A percentile compares a stretch with the other conserved stretches of the same genome.
These are phyloP conservation scores for Xylariales sp. DNA, from an alignment of 2,329 filamentous ascomycete species.

Conservation along the genomic window DNA sequence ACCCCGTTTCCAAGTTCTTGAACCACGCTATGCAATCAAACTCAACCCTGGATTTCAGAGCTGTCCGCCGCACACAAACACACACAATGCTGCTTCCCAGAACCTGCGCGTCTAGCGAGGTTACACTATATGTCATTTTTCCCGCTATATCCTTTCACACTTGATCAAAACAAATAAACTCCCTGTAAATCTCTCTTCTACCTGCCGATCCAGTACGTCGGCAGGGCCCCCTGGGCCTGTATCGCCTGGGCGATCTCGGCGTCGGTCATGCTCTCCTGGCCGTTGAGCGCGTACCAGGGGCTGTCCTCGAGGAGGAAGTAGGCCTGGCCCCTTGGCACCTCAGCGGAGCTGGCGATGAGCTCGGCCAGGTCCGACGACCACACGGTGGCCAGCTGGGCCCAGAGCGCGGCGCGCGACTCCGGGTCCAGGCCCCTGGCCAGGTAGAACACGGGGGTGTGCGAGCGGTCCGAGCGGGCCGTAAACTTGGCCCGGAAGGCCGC, in stretches of 20 bases:
- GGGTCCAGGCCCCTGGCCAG: slow-evolving; percentile 17
- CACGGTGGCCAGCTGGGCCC: slow-evolving; percentile 21
- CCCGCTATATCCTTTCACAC: background rate
- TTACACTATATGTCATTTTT: no score
- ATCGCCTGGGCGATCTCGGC: slow-evolving; percentile 23
- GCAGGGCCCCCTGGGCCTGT: slow-evolving; percentile 14
- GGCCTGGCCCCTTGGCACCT: slow-evolving; percentile 17
- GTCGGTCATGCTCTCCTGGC: slow-evolving; percentile 24
- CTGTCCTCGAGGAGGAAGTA: slow-evolving; percentile 22
- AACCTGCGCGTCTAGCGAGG: no score
- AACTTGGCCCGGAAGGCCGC: slow-evolving; percentile 23
- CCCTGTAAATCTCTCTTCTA: background rate
- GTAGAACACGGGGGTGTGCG: slow-evolving; percentile 25
- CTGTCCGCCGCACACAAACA: no score
- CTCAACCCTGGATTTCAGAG: no score
- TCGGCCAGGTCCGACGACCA: slow-evolving; percentile 16
- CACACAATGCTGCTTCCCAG: no score
- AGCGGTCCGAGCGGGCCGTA: slow-evolving; percentile 22
- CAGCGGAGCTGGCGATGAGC: slow-evolving; percentile 11
- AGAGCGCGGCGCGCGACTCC: slow-evolving; percentile 13
- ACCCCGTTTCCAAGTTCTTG: no score
- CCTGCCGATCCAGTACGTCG: slow-evolving; percentile 23
- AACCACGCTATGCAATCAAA: no score
- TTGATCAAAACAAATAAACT: background rate
- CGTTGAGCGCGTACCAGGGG: slow-evolving; percentile 23